These are phyloP conservation scores for Pleurotus djamor DNA, from an alignment of 768 basidiomycete species.

Conservation along the genomic window DNA sequence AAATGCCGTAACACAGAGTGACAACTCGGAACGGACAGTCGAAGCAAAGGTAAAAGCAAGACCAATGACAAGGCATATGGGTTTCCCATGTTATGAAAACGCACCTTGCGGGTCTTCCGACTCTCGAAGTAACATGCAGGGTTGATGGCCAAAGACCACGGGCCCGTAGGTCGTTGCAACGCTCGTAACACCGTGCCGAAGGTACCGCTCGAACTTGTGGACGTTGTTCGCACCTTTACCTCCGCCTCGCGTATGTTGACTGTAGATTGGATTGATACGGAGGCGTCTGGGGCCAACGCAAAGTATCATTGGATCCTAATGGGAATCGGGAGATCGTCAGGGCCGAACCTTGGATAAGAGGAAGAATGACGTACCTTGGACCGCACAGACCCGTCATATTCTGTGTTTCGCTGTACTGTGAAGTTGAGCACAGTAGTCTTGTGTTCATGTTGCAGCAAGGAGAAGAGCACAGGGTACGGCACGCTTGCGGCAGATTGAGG, in stretches of 20 bases:
- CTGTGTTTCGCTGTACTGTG: conserved; percentile 91
- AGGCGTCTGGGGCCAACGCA: conserved; percentile 89
- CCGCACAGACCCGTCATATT: conserved; percentile 83
- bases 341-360: background rate
- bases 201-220: conserved; percentile 92
- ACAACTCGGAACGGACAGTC: too few relatives aligned
- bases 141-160: conserved; percentile 81
- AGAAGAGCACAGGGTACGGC: conserved; percentile 68
- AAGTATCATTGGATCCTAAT: conserved; percentile 82
- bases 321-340: conserved; percentile 8
- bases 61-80: too few relatives aligned
- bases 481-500: conserved; percentile 54
- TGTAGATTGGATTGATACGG: conserved; percentile 84
- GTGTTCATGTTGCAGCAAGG: conserved; percentile 92
- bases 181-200: conserved; percentile 76
- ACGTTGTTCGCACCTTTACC: conserved; percentile 94
- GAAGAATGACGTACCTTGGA: conserved; percentile 65
- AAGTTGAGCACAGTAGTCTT: conserved; percentile 94
- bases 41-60: too few relatives aligned
- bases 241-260: conserved; percentile 88
- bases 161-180: conserved; percentile 92
- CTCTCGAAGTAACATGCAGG: conserved; percentile 77
- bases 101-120: conserved; percentile 64
- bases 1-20: background rate
- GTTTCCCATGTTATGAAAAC: conserved; percentile 9